A percentile compares a stretch with the other conserved stretches of the same genome.
phyloP scores from a whole-genome alignment of 139 green algal genomes.

The Coelastrella sp. region DNA sequence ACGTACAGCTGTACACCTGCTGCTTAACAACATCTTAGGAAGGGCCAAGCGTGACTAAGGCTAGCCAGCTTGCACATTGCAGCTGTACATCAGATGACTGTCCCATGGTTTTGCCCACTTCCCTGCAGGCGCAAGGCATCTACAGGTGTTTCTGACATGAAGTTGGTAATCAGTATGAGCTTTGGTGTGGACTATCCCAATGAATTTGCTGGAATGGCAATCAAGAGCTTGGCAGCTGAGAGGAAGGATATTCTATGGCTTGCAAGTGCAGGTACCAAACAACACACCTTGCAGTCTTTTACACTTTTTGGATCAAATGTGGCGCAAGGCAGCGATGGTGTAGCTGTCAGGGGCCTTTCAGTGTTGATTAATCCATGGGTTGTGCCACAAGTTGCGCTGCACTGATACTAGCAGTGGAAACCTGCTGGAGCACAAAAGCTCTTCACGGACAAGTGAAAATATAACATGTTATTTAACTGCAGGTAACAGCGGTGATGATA shows the following conservation, averaged over 20 bases:
- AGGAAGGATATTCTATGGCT: constrained; percentile 1
- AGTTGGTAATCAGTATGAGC: constrained; percentile 13
- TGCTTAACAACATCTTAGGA: too few species aligned
- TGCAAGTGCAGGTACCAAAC: background rate
- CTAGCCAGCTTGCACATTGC: too few species aligned
- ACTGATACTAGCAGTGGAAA: too few species aligned
- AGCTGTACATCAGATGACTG: background rate
- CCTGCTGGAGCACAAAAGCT: too few species aligned
- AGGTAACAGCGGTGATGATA: constrained; percentile 13
- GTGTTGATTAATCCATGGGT: background rate
- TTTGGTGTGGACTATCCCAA: constrained; percentile 23
- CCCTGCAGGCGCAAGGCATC: background rate
- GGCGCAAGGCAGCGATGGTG: too few species aligned
- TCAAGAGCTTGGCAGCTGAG: background rate
- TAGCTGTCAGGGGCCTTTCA: too few species aligned
- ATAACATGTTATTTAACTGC: too few species aligned
- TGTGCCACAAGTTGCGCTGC: background rate
- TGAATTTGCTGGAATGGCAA: background rate
- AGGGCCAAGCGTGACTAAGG: too few species aligned
- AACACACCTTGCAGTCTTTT: too few species aligned
- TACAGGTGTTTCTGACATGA: background rate
- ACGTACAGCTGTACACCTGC: too few species aligned
- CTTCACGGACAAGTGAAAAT: too few species aligned
- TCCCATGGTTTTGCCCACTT: background rate
- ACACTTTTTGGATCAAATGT: too few species aligned